These are phyloP conservation scores for Suillus bovinus DNA, from an alignment of 768 basidiomycete genomes.

Conservation along the genomic window DNA sequence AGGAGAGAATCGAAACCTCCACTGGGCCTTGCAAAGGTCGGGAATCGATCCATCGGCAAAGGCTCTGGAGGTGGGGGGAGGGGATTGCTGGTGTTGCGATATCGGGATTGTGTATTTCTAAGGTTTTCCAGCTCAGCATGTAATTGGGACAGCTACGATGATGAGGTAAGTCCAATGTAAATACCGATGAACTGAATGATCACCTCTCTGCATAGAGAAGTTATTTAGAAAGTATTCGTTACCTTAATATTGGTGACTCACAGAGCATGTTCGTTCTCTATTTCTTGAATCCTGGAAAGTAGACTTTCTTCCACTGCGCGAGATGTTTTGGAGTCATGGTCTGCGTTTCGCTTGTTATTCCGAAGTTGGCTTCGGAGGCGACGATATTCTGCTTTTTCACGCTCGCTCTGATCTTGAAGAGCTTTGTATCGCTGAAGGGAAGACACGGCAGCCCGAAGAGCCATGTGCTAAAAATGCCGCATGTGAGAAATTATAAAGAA, in stretches of 20 bases:
- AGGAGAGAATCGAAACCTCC: constrained; percentile 23
- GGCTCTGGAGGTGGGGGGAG: constrained; percentile 60
- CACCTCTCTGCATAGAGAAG: constrained; percentile 9
- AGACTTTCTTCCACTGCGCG: constrained; percentile 39
- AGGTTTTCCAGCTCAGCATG: constrained; percentile 40
- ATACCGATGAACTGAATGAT: neutral
- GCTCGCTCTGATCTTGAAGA: constrained; percentile 35
- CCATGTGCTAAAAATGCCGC: constrained; percentile 29
- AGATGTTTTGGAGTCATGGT: constrained; percentile 36
- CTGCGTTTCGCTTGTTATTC: constrained; percentile 27
- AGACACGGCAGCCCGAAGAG: constrained; percentile 32
- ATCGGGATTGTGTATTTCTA: constrained; percentile 30
- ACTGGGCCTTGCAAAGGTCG: constrained; percentile 39
- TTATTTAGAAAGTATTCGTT: constrained; percentile 2
- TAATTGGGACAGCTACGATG: constrained; percentile 32
- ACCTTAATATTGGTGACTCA: constrained; percentile 16
- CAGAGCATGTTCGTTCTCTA: constrained; percentile 31
- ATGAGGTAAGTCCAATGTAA: constrained; percentile 18
- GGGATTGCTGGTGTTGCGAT: constrained; percentile 44
- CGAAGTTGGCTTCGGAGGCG: constrained; percentile 33
- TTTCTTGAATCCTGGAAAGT: constrained; percentile 31
- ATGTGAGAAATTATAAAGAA: constrained; percentile 21
- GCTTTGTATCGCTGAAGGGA: constrained; percentile 41
- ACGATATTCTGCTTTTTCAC: constrained; percentile 33
- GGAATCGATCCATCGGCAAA: constrained; percentile 45